These are phyloP conservation scores for Globomyces sp. DNA, from an alignment of 371 early-diverging fungal genomes.

Conservation along the genomic window DNA sequence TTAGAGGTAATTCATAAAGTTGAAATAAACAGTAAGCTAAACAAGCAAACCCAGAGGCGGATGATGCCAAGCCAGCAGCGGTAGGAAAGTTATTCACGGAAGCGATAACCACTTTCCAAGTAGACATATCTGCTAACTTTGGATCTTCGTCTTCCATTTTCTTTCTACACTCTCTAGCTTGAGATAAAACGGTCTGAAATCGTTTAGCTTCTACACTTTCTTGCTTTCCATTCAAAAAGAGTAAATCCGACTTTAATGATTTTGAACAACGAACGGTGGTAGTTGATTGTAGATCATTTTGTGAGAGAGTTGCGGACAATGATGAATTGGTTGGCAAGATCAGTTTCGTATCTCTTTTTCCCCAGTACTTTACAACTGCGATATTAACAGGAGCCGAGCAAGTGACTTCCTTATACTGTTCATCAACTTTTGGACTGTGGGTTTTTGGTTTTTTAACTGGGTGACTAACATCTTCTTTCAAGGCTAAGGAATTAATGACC, in stretches of 20 bases:
- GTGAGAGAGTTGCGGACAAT: conserved; percentile 93
- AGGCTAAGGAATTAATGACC: too few species aligned
- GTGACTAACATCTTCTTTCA: too few species aligned
- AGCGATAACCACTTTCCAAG: conserved; percentile 67
- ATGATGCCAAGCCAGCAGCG: conserved; percentile 99
- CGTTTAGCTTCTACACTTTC: conserved; percentile 84
- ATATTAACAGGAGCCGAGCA: conserved; percentile 98
- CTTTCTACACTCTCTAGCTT: conserved; percentile 72
- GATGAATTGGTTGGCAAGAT: conserved; percentile 97
- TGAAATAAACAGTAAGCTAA: conserved; percentile 83
- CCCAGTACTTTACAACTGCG: conserved; percentile 99
- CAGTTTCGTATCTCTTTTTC: conserved; percentile 86
- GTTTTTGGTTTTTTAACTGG: too few species aligned
- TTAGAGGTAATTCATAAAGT: conserved; percentile 53
- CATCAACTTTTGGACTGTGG: too few species aligned
- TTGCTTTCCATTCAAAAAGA: conserved; percentile 94
- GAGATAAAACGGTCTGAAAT: conserved; percentile 78
- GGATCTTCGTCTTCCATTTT: conserved; percentile 39
- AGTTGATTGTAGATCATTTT: conserved; percentile 91
- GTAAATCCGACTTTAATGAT: conserved; percentile 51
- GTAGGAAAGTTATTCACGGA: conserved; percentile 99
- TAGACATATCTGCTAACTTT: conserved; percentile 38
- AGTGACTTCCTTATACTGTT: conserved; percentile 54
- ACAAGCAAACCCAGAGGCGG: conserved; percentile 96
- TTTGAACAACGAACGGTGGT: conserved; percentile 81